Base-by-base conservation (phyloP, 345 rosid genomes). In the Rhodamnia argentea region DNA sequence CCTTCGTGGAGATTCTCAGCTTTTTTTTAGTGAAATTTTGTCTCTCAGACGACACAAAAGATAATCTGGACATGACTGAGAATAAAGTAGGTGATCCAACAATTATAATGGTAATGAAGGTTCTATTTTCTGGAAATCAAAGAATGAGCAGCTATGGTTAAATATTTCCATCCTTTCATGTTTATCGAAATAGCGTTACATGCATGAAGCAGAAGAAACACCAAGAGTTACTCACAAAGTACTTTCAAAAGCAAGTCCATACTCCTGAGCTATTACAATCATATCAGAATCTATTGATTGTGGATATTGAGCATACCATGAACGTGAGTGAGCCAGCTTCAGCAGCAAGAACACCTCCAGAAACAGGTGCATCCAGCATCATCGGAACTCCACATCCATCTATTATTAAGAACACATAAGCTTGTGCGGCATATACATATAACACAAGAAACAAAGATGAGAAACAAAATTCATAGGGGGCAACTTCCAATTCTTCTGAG, bases 321-420 rank as follows among this genome's bases (percentile, higher is more conserved):
- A 97, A 97, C 84, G 97, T 94, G n/a, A 97, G 97, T 40, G 96
- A 87, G 74, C 95, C 95, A 64, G 95, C 93, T 90, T 96, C 98
- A 52, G 98, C 99, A 89, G 96, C 98, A 89, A 94, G 93, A 91
- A 96, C 94, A 86, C 99, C 99, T 87, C 98, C 98, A 84, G 99
- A 97, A 52, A 97, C 98, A 18, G 99, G 98, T 90, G 99, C 99
- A 90, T 97, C 99, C 93, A 96, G 91, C 98, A 97, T 97, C 84
- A 91, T 89, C 84, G 99, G 96, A 51, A 88, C 93, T 89, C 89
- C 91, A 95, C 93, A 90, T 27, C 87, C 52, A 88, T 87, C 98
- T 97, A 64, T 85, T 22, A 84, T 32, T 44, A 10, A 62, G 62
- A 52, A 29, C 60, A 54, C 26, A 7, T 40, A 83, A 57, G 84